These are phyloP conservation scores for Pestalotiopsis fici DNA, from an alignment of 2,329 filamentous ascomycete genomes.

Conservation along the genomic window DNA sequence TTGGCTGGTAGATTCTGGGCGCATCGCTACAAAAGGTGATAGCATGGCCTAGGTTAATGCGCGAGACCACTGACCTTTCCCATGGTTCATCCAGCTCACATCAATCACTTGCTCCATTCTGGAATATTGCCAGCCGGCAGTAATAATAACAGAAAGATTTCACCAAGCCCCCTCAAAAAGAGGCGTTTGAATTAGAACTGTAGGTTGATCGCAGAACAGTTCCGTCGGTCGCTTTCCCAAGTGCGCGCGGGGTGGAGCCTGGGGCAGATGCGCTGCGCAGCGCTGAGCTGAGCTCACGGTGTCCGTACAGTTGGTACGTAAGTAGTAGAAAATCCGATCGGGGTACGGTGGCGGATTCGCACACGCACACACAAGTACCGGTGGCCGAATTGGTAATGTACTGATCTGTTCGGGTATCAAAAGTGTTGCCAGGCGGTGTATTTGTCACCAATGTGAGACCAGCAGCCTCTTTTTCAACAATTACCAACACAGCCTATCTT, in stretches of 20 bases:
- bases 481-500: neutral
- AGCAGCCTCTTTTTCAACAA: neutral
- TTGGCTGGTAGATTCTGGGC: neutral
- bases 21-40: neutral
- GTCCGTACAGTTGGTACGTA: neutral
- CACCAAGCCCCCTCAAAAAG: neutral
- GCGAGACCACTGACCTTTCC: conserved; percentile 67
- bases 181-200: neutral
- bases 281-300: neutral
- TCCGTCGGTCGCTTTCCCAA: neutral
- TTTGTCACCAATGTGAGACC: neutral
- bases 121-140: neutral
- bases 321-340: neutral
- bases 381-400: neutral
- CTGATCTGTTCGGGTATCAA: neutral
- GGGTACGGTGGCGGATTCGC: neutral
- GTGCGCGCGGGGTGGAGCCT: conserved; percentile 4
- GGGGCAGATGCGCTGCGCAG: conserved; percentile 4
- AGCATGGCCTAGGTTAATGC: neutral
- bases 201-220: neutral
- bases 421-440: neutral
- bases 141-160: neutral
- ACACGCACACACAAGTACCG: neutral
- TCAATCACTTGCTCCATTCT: conserved; percentile 81
- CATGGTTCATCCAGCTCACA: conserved; percentile 86